Base-by-base conservation (phyloP, 345 rosid genomes). In the Barbarea vulgaris region DNA sequence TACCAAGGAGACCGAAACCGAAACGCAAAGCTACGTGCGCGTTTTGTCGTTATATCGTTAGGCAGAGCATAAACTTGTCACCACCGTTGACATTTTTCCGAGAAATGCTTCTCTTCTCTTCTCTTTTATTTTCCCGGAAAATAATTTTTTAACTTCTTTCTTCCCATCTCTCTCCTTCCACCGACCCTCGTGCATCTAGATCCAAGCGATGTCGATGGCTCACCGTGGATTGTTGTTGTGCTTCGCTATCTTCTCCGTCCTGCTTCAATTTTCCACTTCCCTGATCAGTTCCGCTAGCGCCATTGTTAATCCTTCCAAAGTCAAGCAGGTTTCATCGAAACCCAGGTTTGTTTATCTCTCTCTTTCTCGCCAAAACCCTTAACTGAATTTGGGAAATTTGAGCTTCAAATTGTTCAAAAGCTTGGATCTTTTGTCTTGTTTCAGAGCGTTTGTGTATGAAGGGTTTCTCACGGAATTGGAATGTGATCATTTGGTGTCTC, bases 391-490 rank as follows among this genome's bases (percentile, higher is more conserved):
- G 54, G 22, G 27, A 24, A 58, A 34, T 39, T 42, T 47, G 41
- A 27, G 14, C 55, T 68, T 39, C n/a, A 14, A 13, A 51, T 1
- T 10, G 34, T 34, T 37, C 59, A 10, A 19, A 19, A 47, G 50
- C 3, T 60, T 61, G 50, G 19, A 41, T 69, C 6, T 25, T 25
- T 67, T 66, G 8, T 34, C 18, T 39, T 22, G 7, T 37, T 79
- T 72, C 81, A 89, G 98, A 84, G 98, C 98, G 19, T 94, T 86
- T 78, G 96, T 94, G n/a, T 94, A 91, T 56, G 80, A 91, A 81
- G 96, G 98, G 50, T 91, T 94, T 59, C 94, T 91, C 50, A 87
- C 98, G 24, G 97, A 88, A 68, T 80, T 94, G 72, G 98, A 94
- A 73, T 94, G 98, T 84, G 98, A 94, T 76, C 97, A 94, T 83